Conservation (phyloP, 225 moss, liverwort and hornwort genomes). For the Ulota crispa region DNA sequence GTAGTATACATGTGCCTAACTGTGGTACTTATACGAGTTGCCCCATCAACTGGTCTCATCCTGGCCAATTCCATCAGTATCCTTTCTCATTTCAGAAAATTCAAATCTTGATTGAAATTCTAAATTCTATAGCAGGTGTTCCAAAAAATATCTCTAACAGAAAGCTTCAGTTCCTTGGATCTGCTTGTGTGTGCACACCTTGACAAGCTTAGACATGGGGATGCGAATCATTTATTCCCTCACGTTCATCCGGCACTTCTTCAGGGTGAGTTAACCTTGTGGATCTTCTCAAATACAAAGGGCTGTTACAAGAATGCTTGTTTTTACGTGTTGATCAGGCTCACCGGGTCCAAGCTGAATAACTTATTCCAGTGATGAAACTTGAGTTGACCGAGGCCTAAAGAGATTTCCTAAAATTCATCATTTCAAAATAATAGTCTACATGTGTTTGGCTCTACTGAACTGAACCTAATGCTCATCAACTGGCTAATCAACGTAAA, state of each 20-base stretch:
- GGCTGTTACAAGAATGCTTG: neutral
- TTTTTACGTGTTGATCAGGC: neutral
- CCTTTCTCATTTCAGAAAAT: slow-evolving; percentile 34
- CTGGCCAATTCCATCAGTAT: slow-evolving; percentile 89
- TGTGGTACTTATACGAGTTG: slow-evolving; percentile 64
- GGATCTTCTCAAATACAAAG: neutral
- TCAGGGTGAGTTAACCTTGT: slow-evolving; percentile 48
- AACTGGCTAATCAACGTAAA: too few relatives aligned
- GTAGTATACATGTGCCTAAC: slow-evolving; percentile 78
- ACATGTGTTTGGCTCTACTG: too few relatives aligned
- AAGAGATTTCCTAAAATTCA: too few relatives aligned
- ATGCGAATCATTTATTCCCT: slow-evolving; percentile 83
- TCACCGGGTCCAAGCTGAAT: too few relatives aligned
- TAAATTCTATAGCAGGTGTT: neutral
- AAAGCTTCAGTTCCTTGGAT: neutral
- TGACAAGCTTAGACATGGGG: slow-evolving; percentile 72
- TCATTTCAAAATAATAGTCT: too few relatives aligned
- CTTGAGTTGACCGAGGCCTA: too few relatives aligned
- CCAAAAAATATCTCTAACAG: neutral
- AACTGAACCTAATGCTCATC: too few relatives aligned
- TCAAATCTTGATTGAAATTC: neutral
- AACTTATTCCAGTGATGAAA: too few relatives aligned
- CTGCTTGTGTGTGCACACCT: slow-evolving; percentile 29
- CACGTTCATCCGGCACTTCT: slow-evolving; percentile 63
- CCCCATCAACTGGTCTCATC: slow-evolving; percentile 89